Percentiles rank a stretch among this genome's conserved stretches.
These are phyloP conservation scores for Maudiozyma serrabonitensis DNA, from an alignment of 805 yeast genomes.

Conservation along the genomic window DNA sequence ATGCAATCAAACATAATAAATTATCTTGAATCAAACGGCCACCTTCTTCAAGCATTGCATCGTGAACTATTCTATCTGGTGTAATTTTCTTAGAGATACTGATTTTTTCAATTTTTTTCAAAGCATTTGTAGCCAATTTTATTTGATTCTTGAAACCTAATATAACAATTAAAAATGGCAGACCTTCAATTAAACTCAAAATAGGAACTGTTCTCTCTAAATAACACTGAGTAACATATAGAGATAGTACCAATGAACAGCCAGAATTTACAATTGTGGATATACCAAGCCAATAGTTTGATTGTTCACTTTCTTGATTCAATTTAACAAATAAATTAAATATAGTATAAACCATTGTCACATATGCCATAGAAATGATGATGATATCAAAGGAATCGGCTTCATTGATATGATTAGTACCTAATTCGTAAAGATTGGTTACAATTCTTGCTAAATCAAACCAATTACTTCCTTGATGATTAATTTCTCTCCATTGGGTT, in stretches of 20 bases:
- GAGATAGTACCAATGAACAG: constrained; percentile 76
- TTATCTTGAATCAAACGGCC: constrained; percentile 55
- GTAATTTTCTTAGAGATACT: constrained; percentile 27
- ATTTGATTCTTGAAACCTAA: constrained; percentile 87
- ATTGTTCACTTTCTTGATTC: constrained; percentile 46
- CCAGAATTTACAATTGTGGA: constrained; percentile 70
- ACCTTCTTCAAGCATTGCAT: constrained; percentile 31
- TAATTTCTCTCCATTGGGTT: constrained; percentile 45
- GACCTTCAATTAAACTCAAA: constrained; percentile 73
- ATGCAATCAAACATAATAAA: constrained; percentile 58
- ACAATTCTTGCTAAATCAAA: constrained; percentile 2
- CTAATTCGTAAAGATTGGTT: constrained; percentile 1
- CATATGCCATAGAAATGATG: constrained; percentile 68
- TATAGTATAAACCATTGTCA: constrained; percentile 82
- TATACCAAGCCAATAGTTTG: constrained; percentile 79
- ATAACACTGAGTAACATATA: constrained; percentile 47
- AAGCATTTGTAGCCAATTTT: constrained; percentile 52
- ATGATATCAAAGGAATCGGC: constrained; percentile 84
- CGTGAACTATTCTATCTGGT: constrained; percentile 24
- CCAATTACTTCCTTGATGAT: background rate
- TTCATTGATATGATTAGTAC: constrained; percentile 42
- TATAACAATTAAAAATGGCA: constrained; percentile 86
- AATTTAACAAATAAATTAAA: constrained; percentile 65
- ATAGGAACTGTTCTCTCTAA: constrained; percentile 57
- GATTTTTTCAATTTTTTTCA: constrained; percentile 29